Evolutionary conservation across 441 rosid genomes (phyloP).

Genomic region (Gossypium schwendimanii): DNA sequence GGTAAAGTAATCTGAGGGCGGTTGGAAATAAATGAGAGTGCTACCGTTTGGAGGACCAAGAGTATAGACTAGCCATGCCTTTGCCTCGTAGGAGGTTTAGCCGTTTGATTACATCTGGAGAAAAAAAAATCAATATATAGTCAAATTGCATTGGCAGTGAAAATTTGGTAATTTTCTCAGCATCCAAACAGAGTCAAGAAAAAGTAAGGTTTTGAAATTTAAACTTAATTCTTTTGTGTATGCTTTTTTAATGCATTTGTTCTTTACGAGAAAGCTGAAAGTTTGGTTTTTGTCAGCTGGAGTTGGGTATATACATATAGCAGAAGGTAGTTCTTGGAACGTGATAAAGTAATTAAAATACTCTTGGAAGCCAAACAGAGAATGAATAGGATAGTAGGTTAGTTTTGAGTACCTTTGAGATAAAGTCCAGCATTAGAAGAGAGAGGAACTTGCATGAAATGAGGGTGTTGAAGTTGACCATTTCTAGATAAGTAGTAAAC

Average conservation of each 20-base stretch:
- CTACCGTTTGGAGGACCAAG: slow-evolving; percentile 94
- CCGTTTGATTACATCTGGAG: slow-evolving; percentile 69
- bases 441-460: slow-evolving; percentile 60
- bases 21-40: background rate
- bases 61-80: slow-evolving; percentile 75
- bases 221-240: background rate
- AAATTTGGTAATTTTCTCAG: slow-evolving; percentile 2
- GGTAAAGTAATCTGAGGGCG: slow-evolving; percentile 6
- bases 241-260: background rate
- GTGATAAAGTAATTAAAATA: background rate
- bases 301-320: slow-evolving; percentile 5
- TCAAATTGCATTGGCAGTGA: background rate
- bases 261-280: background rate
- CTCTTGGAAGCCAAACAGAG: slow-evolving; percentile 3
- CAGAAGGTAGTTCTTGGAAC: slow-evolving; percentile 1
- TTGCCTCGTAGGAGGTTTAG: slow-evolving; percentile 73
- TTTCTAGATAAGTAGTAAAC: slow-evolving; percentile 53
- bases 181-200: slow-evolving; percentile 1
- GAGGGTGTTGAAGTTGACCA: slow-evolving; percentile 69
- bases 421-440: slow-evolving; percentile 47
- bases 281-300: slow-evolving; percentile 8
- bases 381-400: background rate
- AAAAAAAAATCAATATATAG: background rate
- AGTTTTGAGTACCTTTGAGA: slow-evolving; percentile 37
- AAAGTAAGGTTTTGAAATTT: slow-evolving; percentile 1